Evolutionary conservation across 2,329 filamentous ascomycete species (phyloP).

Genomic region (Botryosphaeria agaves): DNA sequence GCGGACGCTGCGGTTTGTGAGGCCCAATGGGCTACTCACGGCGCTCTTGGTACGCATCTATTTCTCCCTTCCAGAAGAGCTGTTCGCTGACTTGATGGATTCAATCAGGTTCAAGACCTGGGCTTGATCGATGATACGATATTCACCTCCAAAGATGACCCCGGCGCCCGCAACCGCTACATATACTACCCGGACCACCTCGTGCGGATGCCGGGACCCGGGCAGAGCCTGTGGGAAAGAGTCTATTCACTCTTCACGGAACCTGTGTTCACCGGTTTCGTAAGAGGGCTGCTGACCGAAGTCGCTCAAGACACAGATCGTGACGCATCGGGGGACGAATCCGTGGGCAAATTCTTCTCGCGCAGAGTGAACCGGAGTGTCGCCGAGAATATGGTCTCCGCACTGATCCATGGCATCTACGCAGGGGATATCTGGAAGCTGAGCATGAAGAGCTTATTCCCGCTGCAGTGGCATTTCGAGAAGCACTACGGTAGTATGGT

Average conservation of each 20-base stretch:
- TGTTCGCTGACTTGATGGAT: constrained; percentile 7
- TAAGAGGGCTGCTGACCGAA: constrained; percentile 20
- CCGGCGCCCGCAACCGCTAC: constrained; percentile 48
- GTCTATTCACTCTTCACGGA: constrained; percentile 27
- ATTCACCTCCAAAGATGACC: constrained; percentile 30
- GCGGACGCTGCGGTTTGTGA: constrained; percentile 45
- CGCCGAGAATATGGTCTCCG: constrained; percentile 59
- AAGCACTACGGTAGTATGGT: constrained; percentile 21
- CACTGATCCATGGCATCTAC: constrained; percentile 71
- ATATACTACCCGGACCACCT: constrained; percentile 81
- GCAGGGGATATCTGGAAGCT: constrained; percentile 74
- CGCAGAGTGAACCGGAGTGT: constrained; percentile 36
- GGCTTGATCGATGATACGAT: constrained; percentile 39
- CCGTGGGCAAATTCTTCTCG: constrained; percentile 48
- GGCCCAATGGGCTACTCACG: constrained; percentile 45
- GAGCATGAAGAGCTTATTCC: constrained; percentile 49
- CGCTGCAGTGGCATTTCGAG: constrained; percentile 33
- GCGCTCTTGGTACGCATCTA: constrained; percentile 45
- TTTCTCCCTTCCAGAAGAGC: constrained; percentile 6
- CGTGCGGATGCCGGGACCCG: constrained; percentile 39
- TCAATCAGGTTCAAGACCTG: constrained; percentile 37
- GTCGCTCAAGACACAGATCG: constrained; percentile 10
- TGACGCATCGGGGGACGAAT: constrained; percentile 40
- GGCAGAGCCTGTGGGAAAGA: constrained; percentile 15
- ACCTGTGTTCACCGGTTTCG: constrained; percentile 35